Conservation (phyloP, 176 grass and related monocot species). For the Calamus simplicifolius region DNA sequence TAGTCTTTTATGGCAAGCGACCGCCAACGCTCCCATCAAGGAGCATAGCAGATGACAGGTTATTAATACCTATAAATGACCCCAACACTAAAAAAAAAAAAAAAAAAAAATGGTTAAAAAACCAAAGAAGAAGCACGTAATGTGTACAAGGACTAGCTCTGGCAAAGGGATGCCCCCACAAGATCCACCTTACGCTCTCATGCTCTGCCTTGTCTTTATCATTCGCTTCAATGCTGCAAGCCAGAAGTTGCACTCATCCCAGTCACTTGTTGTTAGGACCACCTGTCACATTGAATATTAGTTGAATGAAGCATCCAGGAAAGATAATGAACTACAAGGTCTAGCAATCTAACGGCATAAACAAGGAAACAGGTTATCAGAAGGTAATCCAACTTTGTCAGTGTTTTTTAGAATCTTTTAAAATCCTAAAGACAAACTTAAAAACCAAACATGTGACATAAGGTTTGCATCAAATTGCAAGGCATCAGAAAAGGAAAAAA, state of each 20-base stretch:
- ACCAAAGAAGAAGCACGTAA: not conserved
- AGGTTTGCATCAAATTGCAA: too few relatives aligned
- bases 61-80: not conserved
- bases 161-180: constrained; percentile 7
- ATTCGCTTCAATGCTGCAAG: constrained; percentile 83
- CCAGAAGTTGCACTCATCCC: constrained; percentile 99
- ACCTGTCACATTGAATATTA: constrained; percentile 30
- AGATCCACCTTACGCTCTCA: constrained; percentile 43
- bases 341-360: too few relatives aligned
- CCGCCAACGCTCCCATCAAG: not conserved
- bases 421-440: too few relatives aligned
- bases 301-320: too few relatives aligned
- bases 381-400: not conserved
- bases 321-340: too few relatives aligned
- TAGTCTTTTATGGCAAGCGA: constrained; percentile 8
- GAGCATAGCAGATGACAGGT: not conserved
- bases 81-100: not conserved
- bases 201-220: constrained; percentile 80
- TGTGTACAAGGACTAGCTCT: constrained; percentile 45
- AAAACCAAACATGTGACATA: too few relatives aligned
- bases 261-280: constrained; percentile 78
- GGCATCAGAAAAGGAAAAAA: too few relatives aligned
- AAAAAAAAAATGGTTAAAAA: not conserved
- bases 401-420: too few relatives aligned
- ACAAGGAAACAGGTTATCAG: not conserved